phyloP scores from a whole-genome alignment of 495 filamentous ascomycete species.

The Beverwykella pulmonaria region DNA sequence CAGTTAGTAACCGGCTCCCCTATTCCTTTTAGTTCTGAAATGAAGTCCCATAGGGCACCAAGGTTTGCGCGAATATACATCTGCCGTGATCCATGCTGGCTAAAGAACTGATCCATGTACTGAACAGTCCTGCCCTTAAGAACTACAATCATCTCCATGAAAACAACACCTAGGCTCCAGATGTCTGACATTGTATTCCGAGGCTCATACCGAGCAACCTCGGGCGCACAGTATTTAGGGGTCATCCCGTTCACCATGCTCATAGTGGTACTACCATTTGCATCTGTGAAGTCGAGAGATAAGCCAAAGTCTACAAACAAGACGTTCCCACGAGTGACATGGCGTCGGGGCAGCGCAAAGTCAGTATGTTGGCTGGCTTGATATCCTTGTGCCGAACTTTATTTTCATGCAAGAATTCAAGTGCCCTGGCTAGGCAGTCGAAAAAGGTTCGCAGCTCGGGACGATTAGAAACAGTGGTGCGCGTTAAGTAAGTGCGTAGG shows the following conservation, averaged over 20 bases:
- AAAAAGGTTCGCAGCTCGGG: slow-evolving; percentile 43
- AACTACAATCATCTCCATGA: slow-evolving; percentile 50
- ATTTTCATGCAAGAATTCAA: slow-evolving; percentile 47
- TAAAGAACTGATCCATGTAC: slow-evolving; percentile 22
- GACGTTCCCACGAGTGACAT: slow-evolving; percentile 43
- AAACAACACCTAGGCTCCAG: slow-evolving; percentile 51
- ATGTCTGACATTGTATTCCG: slow-evolving; percentile 48
- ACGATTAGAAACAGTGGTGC: background rate
- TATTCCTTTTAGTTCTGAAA: slow-evolving; percentile 12
- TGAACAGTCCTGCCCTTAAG: slow-evolving; percentile 46
- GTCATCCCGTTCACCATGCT: slow-evolving; percentile 31
- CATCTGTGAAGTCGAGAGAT: slow-evolving; percentile 41
- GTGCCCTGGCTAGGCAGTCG: slow-evolving; percentile 47
- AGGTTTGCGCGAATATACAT: slow-evolving; percentile 12
- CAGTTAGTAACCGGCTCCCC: slow-evolving; percentile 11
- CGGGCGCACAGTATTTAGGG: slow-evolving; percentile 44
- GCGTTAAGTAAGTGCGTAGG: slow-evolving; percentile 23
- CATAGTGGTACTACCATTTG: slow-evolving; percentile 35
- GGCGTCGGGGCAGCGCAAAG: too few relatives aligned
- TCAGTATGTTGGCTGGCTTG: slow-evolving; percentile 52
- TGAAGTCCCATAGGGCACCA: slow-evolving; percentile 2
- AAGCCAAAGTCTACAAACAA: slow-evolving; percentile 51
- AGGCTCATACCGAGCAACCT: slow-evolving; percentile 36
- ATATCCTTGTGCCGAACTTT: slow-evolving; percentile 50
- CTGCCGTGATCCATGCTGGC: slow-evolving; percentile 7